Percentiles rank a stretch among this genome's conserved stretches.
Conservation (phyloP, 129 eudicot genomes). For the Silybum marianum region DNA sequence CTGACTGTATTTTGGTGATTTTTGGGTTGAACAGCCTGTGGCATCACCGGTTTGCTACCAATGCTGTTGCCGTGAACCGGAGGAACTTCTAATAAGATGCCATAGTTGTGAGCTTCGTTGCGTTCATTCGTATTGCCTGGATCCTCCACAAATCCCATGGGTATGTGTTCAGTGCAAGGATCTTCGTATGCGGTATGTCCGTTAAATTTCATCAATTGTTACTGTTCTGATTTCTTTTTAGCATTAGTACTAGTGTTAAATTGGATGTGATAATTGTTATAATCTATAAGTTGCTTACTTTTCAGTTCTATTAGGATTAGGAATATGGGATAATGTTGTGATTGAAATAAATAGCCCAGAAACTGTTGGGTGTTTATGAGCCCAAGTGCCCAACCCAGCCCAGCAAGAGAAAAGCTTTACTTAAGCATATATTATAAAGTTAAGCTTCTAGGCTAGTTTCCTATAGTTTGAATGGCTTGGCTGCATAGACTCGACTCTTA, state of each 20-base stretch:
- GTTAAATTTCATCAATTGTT: not conserved
- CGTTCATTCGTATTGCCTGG: constrained; percentile 79
- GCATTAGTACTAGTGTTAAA: not conserved
- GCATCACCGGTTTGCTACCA: constrained; percentile 54
- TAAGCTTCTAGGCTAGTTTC: not conserved
- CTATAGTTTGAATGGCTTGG: not conserved
- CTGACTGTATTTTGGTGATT: not conserved
- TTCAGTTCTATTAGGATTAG: not conserved
- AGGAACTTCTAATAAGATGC: constrained; percentile 63
- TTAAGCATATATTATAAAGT: too few species aligned
- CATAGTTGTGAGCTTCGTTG: constrained; percentile 60
- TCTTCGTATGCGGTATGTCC: constrained; percentile 47
- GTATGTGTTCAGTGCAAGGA: constrained; percentile 77
- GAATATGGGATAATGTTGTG: constrained; percentile 7
- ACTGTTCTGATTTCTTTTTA: not conserved
- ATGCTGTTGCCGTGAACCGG: constrained; percentile 68
- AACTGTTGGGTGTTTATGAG: not conserved
- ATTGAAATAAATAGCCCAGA: not conserved
- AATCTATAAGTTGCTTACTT: not conserved
- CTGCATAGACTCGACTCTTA: too few species aligned
- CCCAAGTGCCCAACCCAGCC: constrained; percentile 5
- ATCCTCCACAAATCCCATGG: constrained; percentile 88
- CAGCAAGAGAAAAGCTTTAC: not conserved
- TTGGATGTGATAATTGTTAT: constrained; percentile 1
- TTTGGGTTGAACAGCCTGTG: constrained; percentile 35